Evolutionary conservation across 2,329 filamentous ascomycete species (phyloP).

Genomic region (Fusarium sp.): DNA sequence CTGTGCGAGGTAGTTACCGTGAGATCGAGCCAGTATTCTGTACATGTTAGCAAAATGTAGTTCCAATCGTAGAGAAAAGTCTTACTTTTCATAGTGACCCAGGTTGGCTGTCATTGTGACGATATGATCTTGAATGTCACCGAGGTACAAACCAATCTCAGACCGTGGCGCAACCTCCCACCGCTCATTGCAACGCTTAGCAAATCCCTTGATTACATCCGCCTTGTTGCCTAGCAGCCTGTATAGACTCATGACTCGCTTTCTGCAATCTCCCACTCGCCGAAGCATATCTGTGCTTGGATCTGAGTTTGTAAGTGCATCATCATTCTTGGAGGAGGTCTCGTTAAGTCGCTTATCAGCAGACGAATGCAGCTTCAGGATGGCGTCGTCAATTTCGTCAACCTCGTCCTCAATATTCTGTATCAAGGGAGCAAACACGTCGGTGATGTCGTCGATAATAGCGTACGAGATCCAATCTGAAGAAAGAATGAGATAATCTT

Average conservation of each 20-base stretch:
- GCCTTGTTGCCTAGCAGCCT: constrained; percentile 94
- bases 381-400: constrained; percentile 93
- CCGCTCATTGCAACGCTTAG: constrained; percentile 96
- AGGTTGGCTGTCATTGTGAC: constrained; percentile 98
- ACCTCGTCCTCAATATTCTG: constrained; percentile 95
- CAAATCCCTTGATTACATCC: constrained; percentile 98
- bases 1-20: constrained; percentile 97
- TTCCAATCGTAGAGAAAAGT: constrained; percentile 20
- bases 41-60: constrained; percentile 3
- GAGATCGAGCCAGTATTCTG: constrained; percentile 87
- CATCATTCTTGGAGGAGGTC: constrained; percentile 57
- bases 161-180: constrained; percentile 95
- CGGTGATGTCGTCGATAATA: constrained; percentile 97
- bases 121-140: constrained; percentile 99
- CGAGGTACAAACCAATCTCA: constrained; percentile 96
- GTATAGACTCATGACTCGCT: constrained; percentile 97
- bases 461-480: constrained; percentile 99
- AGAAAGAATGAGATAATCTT: constrained; percentile 90
- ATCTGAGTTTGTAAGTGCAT: constrained; percentile 54
- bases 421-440: constrained; percentile 92
- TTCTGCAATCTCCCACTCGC: constrained; percentile 90
- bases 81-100: constrained; percentile 93
- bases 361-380: constrained; percentile 79
- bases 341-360: constrained; percentile 53
- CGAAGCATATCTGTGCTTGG: constrained; percentile 83